Evolutionary conservation across 352 stramenopile genomes (phyloP).

Genomic region (Phytophthora ramorum): DNA sequence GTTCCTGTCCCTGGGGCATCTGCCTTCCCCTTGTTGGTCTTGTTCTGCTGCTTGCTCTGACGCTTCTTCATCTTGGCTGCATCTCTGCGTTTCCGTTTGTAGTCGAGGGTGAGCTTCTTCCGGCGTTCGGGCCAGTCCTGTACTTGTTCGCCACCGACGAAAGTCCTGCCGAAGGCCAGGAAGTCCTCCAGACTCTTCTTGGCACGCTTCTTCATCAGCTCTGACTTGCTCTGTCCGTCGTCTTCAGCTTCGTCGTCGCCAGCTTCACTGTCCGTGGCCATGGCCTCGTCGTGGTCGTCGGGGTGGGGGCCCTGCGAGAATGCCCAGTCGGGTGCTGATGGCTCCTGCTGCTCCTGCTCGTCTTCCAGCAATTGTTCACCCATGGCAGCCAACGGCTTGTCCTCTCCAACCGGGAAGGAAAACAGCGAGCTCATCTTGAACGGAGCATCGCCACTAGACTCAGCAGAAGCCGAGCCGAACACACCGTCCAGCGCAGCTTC

Average conservation of each 20-base stretch:
- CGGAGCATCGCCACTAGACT: slow-evolving; percentile 13
- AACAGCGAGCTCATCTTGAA: slow-evolving; percentile 86
- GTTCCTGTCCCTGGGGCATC: slow-evolving; percentile 1
- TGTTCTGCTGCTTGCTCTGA: slow-evolving; percentile 63
- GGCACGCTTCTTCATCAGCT: slow-evolving; percentile 28
- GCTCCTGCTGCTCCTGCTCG: slow-evolving; percentile 41
- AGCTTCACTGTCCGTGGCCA: slow-evolving; percentile 51
- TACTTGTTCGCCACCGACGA: slow-evolving; percentile 41
- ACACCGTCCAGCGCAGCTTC: slow-evolving; percentile 82
- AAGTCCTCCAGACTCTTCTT: slow-evolving; percentile 70
- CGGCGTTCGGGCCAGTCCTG: slow-evolving; percentile 62
- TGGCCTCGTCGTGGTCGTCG: slow-evolving; percentile 36
- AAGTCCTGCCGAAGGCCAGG: slow-evolving; percentile 64
- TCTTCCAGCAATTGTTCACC: slow-evolving; percentile 63
- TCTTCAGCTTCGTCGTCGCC: slow-evolving; percentile 31
- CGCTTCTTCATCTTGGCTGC: slow-evolving; percentile 82
- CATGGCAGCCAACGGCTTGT: slow-evolving; percentile 51
- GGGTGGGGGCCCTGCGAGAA: slow-evolving; percentile 31
- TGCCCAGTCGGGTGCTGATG: slow-evolving; percentile 18
- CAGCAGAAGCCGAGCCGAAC: slow-evolving; percentile 35
- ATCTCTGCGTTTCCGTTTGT: slow-evolving; percentile 82
- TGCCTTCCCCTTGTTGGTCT: slow-evolving; percentile 31
- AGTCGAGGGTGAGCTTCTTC: slow-evolving; percentile 83
- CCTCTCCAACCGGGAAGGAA: slow-evolving; percentile 58
- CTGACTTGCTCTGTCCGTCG: slow-evolving; percentile 23